Base-by-base conservation (phyloP, 169 alveolate genomes). In the Prorocentrum cordatum region DNA sequence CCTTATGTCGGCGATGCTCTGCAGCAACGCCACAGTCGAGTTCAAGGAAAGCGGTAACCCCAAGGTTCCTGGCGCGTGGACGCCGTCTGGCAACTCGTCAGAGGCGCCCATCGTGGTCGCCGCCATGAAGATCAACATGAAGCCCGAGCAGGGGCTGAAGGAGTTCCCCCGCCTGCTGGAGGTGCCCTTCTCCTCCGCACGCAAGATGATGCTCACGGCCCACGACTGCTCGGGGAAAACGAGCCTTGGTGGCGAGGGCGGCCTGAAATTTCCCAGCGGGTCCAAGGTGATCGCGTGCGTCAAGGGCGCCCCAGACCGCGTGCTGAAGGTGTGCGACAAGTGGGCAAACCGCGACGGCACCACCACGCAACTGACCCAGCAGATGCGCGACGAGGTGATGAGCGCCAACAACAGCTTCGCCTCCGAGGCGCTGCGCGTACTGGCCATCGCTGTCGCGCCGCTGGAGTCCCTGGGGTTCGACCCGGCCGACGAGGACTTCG, bases 281-380 rank as follows among this genome's bases (percentile, higher is more conserved):
- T 3, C 68, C 35, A 58, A 58, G 35, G 18, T 12, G 5, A 35
- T 24, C 35, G 97, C 96, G 45, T 80, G 94, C 32, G 88, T 96
- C 42, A 96, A 96, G 91, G 98, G 98, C 20, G 98, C 97, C 9
- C 98, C 98, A 2, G 97, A 96, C 66, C 90, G 18, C 68, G 24
- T 58, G 35, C 68, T 58, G 68, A 35, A 58, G 35, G 32, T 12
- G 20, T 58, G 68, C 68, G 7, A 6, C 20, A 5, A 31, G 14
- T 58, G 68, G 35, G 9, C 68, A 31, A 3, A 2, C n/a, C 35
- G 18, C 18, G 68, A 58, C n/a, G 3, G 29, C 10, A 12, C 10
- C 18, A 24, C 18, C 5, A 31, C 68, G 32, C 10, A 58, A 2
- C 24, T 58, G 6, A 35, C 35, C 68, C 5, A 26, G 68, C 2